Base-by-base conservation (phyloP, 441 rosid genomes). In the Rhodomyrtus psidioides region DNA sequence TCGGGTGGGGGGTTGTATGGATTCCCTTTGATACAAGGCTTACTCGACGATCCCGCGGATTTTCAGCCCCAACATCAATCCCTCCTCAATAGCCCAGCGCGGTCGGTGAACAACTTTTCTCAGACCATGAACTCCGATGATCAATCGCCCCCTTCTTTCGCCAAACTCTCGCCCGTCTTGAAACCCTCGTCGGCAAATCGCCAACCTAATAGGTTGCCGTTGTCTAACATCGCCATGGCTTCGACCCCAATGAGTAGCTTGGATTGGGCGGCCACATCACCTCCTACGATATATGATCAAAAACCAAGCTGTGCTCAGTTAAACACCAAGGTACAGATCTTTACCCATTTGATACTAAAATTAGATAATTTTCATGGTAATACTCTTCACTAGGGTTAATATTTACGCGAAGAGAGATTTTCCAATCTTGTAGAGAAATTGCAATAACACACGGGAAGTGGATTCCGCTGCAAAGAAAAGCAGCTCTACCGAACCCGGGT, bases 21-120 rank as follows among this genome's bases (percentile, higher is more conserved):
- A 49, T 89, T 91, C 76, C 89, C 95, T 85, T 88, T 93, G 89
- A 55, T 95, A 74, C 92, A 91, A 86, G 91, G 86, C 57, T 91
- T 93, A 60, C 90, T 94, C 23, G 94, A 94, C 16, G 94, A 91
- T 84, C 90, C 91, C 12, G 24, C 51, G 16, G 79, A 39, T 70
- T 84, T 51, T 44, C 94, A 88, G n/a, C 88, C 89, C 79, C 79
- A 39, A 2, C 93, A 87, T n/a, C 94, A 86, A 79, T 76, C 89
- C 84, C 87, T 93, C 88, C 88, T 91, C 74, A 90, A 84, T 87
- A 88, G 83, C 87, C 91, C 8, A 39, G 79, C n/a, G 6, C 79
- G 89, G 86, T 83, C 94, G 84, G 89, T 86, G 84, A 92, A 89
- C 56, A 86, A 90, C 56, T 65, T 83, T 81, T 81, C 89, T 88